These are phyloP conservation scores for Uromyces viciae-fabae DNA, from an alignment of 1,284 basidiomycete species.

Conservation along the genomic window DNA sequence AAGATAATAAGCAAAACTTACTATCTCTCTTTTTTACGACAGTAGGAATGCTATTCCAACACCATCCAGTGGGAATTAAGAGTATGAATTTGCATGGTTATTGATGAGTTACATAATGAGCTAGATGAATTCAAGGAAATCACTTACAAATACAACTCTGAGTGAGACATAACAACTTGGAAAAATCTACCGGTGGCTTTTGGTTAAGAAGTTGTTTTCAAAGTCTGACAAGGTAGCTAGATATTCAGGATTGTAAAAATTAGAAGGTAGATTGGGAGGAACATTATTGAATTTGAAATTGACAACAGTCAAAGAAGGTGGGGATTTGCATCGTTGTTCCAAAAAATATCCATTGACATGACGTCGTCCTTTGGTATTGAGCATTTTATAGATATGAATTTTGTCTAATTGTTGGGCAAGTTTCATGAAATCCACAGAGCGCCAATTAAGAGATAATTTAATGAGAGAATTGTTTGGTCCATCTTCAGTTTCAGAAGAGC, in stretches of 20 bases:
- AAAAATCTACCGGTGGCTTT: neutral
- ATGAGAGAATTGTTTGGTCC: neutral
- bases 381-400: neutral
- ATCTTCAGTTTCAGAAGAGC: neutral
- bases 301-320: neutral
- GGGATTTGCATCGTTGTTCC: neutral
- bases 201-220: neutral
- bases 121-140: neutral
- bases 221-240: neutral
- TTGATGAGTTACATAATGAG: neutral
- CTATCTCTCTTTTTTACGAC: too few species aligned
- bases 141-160: neutral
- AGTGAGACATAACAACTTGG: neutral
- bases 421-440: neutral
- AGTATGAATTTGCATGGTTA: neutral
- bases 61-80: neutral
- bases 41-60: too few species aligned
- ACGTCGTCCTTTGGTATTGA: neutral
- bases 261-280: neutral
- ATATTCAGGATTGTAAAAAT: neutral
- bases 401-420: neutral
- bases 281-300: neutral
- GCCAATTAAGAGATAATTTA: neutral
- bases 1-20: too few species aligned
- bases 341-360: neutral